These are phyloP conservation scores for Xerocomellus chrysenteron DNA, from an alignment of 768 basidiomycete genomes.

Conservation along the genomic window DNA sequence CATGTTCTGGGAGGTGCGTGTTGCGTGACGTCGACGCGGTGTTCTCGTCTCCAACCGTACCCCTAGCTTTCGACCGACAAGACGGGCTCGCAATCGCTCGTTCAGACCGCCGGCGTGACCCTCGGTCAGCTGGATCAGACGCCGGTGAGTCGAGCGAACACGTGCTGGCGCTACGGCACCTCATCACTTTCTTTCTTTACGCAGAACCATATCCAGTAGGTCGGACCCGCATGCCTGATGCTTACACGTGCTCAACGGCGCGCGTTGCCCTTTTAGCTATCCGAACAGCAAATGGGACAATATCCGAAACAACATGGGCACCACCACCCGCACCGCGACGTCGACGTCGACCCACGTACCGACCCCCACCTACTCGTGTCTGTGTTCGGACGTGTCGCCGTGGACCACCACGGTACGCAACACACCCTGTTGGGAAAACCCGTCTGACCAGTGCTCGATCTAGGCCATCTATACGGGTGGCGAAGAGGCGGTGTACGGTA, in stretches of 20 bases:
- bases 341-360: conserved; percentile 6
- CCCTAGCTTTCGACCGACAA: conserved; percentile 57
- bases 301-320: conserved; percentile 63
- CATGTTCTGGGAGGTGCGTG: conserved; percentile 67
- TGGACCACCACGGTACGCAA: conserved; percentile 38
- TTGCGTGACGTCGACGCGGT: neutral
- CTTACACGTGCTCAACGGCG: neutral
- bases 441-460: too few species aligned
- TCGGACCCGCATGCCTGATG: neutral
- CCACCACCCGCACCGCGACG: conserved; percentile 11
- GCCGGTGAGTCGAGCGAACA: conserved; percentile 20
- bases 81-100: conserved; percentile 55
- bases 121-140: conserved; percentile 60
- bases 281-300: conserved; percentile 74
- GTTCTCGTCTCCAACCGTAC: neutral
- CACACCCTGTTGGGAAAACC: neutral
- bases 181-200: neutral
- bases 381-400: conserved; percentile 41
- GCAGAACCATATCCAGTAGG: conserved; percentile 60
- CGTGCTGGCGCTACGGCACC: neutral
- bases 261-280: conserved; percentile 38
- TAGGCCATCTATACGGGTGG: conserved; percentile 38
- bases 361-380: conserved; percentile 25
- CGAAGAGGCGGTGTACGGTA: conserved; percentile 42
- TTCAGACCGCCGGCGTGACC: conserved; percentile 45